phyloP scores from a whole-genome alignment of 768 basidiomycete species.

The Candolleomyces efflorescens region DNA sequence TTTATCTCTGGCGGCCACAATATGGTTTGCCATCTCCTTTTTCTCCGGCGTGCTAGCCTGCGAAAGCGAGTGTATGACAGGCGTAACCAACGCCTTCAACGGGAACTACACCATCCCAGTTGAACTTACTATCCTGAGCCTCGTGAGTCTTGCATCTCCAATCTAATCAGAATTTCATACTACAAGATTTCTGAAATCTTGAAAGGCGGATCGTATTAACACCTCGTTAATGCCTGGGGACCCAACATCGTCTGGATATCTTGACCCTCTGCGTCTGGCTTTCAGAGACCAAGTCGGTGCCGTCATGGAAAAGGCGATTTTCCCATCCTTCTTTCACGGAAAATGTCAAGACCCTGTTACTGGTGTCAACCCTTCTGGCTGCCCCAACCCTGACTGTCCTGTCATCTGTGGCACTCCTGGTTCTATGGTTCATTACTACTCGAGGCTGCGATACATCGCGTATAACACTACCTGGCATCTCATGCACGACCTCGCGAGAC shows the following conservation, averaged over 20 bases:
- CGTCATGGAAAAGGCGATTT: conserved; percentile 52
- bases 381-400: conserved; percentile 76
- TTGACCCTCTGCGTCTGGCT: conserved; percentile 42
- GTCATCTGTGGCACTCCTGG: conserved; percentile 82
- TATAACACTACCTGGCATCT: conserved; percentile 37
- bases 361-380: conserved; percentile 59
- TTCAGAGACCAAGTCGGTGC: conserved; percentile 43
- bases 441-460: conserved; percentile 43
- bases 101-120: conserved; percentile 45
- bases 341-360: conserved; percentile 52
- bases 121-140: conserved; percentile 27
- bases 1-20: too few relatives aligned
- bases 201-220: conserved; percentile 19
- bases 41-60: conserved; percentile 36
- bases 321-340: conserved; percentile 70
- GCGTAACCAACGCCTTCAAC: conserved; percentile 53
- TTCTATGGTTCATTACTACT: conserved; percentile 67
- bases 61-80: conserved; percentile 65
- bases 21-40: too few relatives aligned
- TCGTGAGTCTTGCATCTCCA: conserved; percentile 33
- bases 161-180: not conserved
- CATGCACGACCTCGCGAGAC: conserved; percentile 29
- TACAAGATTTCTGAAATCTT: not conserved
- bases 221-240: conserved; percentile 10
- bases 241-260: conserved; percentile 21